These are phyloP conservation scores for Aspergillus sp. DNA, from an alignment of 2,329 filamentous ascomycete genomes.

Conservation along the genomic window DNA sequence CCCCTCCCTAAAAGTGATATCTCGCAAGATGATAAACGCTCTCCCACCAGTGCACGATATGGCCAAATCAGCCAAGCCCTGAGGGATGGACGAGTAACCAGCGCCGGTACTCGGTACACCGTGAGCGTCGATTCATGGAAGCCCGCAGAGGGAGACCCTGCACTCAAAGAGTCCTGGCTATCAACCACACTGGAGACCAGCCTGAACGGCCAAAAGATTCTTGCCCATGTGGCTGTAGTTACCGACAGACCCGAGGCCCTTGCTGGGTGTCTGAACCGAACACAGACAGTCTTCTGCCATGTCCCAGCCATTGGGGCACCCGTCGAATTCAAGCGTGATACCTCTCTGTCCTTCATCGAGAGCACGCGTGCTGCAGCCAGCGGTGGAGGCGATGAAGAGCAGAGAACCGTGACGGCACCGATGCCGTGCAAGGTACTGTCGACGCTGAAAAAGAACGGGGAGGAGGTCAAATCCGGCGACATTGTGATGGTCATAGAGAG, in stretches of 20 bases:
- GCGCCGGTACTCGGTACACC: neutral
- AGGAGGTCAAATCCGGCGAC: constrained; percentile 31
- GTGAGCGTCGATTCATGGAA: constrained; percentile 15
- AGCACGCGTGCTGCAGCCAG: constrained; percentile 18
- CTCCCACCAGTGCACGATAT: constrained; percentile 12
- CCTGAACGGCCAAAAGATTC: constrained; percentile 22
- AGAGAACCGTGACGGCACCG: constrained; percentile 25
- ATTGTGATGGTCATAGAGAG: constrained; percentile 40
- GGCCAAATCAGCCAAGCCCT: constrained; percentile 21
- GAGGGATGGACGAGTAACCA: constrained; percentile 8
- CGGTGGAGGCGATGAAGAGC: constrained; percentile 10
- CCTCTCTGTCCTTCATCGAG: constrained; percentile 28
- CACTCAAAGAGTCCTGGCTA: constrained; percentile 6
- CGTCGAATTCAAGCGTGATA: constrained; percentile 26
- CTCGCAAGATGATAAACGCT: too few species aligned
- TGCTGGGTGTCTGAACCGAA: neutral
- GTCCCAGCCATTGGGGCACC: constrained; percentile 30
- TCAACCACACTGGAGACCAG: constrained; percentile 18
- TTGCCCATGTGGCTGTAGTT: constrained; percentile 19
- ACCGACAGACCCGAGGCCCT: neutral
- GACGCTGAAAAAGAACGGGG: constrained; percentile 31
- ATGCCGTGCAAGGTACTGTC: constrained; percentile 40
- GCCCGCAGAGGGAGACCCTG: constrained; percentile 9
- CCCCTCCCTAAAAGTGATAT: neutral
- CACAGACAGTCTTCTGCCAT: constrained; percentile 26